A percentile compares a stretch with the other conserved stretches of the same genome.
These are phyloP conservation scores for Miscanthus sacchariflorus DNA, from an alignment of 202 grass and related monocot species.

Conservation along the genomic window DNA sequence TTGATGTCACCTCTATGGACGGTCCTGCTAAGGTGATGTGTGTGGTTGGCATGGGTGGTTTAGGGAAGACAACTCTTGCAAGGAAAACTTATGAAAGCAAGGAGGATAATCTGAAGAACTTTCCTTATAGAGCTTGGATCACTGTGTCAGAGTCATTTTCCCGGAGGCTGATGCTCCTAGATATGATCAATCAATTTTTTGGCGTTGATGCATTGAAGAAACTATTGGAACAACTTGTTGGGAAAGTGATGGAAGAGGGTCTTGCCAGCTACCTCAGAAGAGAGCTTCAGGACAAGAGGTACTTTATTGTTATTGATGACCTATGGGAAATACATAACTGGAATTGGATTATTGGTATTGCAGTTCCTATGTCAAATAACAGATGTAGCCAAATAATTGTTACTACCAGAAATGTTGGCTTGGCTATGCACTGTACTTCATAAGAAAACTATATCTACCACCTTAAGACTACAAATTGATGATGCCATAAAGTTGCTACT, in stretches of 20 bases:
- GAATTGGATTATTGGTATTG: background rate
- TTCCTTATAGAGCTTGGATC: too few species aligned
- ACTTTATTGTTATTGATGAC: conserved; percentile 43
- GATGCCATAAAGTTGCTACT: background rate
- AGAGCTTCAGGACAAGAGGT: background rate
- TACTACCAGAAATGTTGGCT: conserved; percentile 8
- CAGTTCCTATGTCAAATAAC: conserved; percentile 10
- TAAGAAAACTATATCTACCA: background rate
- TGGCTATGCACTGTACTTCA: background rate
- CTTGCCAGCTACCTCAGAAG: background rate
- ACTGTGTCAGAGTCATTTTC: too few species aligned
- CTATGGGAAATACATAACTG: conserved; percentile 13
- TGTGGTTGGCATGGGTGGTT: too few species aligned
- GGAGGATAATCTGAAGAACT: too few species aligned
- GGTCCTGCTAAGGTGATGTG: too few species aligned
- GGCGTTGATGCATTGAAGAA: background rate
- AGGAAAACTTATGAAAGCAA: too few species aligned
- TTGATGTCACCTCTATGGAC: too few species aligned
- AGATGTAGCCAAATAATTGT: conserved; percentile 20
- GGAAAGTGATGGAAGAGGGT: background rate
- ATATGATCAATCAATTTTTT: too few species aligned
- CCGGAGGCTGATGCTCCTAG: too few species aligned
- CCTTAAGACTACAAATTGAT: background rate
- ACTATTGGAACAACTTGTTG: background rate
- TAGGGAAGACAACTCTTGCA: too few species aligned